Conservation (phyloP, 2,329 filamentous ascomycete species). For the Diplodia seriata region DNA sequence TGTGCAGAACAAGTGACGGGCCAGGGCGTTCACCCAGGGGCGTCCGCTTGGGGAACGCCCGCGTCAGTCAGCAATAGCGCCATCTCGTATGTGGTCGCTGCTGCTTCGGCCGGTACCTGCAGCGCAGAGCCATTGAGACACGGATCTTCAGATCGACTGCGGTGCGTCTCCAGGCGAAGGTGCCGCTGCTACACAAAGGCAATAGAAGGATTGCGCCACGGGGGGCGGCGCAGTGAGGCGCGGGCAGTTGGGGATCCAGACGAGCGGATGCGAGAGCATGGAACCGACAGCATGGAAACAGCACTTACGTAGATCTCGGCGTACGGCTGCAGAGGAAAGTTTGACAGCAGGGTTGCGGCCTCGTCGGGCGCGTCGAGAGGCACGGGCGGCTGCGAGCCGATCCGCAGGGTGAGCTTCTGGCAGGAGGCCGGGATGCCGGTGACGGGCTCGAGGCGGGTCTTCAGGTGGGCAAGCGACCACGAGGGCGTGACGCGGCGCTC, state of each 20-base stretch:
- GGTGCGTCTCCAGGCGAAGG: neutral
- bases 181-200: conserved; percentile 14
- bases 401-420: conserved; percentile 77
- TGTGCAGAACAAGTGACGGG: conserved; percentile 35
- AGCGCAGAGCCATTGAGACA: conserved; percentile 4
- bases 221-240: neutral
- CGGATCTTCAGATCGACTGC: conserved; percentile 20
- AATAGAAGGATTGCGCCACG: neutral
- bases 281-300: conserved; percentile 30
- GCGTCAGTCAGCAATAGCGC: conserved; percentile 5
- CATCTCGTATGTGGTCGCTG: neutral
- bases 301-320: conserved; percentile 79
- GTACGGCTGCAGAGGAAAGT: conserved; percentile 73
- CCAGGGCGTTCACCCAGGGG: neutral
- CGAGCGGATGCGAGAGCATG: conserved; percentile 38
- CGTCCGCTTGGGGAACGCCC: neutral
- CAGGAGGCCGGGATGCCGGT: conserved; percentile 85
- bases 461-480: conserved; percentile 86
- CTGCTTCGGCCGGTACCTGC: conserved; percentile 7
- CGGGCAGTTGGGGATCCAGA: neutral
- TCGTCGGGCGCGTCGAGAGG: conserved; percentile 75
- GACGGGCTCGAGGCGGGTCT: conserved; percentile 86
- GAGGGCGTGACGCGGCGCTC: conserved; percentile 92
- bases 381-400: conserved; percentile 67
- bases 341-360: conserved; percentile 69